Evolutionary conservation across 805 yeast genomes (phyloP).

Genomic region (Komagataella kurtzmanii): DNA sequence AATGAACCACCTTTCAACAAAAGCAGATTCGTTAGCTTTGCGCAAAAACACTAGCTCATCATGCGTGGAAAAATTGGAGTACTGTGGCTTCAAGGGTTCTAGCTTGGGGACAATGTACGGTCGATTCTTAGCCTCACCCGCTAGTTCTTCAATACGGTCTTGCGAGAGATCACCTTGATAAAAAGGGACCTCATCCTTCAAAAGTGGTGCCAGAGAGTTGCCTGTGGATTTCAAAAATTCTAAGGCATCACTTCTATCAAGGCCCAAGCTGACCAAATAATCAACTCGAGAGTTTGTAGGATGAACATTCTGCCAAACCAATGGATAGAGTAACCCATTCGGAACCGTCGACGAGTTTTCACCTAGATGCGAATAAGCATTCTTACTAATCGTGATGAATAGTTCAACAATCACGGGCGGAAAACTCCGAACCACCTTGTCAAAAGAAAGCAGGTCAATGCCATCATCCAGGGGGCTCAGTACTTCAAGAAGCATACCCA

Average conservation of each 20-base stretch:
- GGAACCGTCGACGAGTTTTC: constrained; percentile 19
- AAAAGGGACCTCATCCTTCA: constrained; percentile 6
- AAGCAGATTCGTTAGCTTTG: constrained; percentile 19
- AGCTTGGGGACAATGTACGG: constrained; percentile 14
- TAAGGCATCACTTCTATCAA: constrained; percentile 18
- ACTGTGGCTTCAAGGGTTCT: constrained; percentile 23
- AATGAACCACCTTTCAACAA: constrained; percentile 27
- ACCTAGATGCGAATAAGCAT: constrained; percentile 23
- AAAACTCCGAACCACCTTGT: constrained; percentile 10
- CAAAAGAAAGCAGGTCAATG: constrained; percentile 4
- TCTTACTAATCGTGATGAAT: constrained; percentile 27
- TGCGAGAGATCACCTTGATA: constrained; percentile 13
- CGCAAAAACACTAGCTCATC: constrained; percentile 27
- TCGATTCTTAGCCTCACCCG: constrained; percentile 6
- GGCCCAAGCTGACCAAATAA: constrained; percentile 17
- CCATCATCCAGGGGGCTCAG: constrained; percentile 13
- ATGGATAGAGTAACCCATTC: constrained; percentile 22
- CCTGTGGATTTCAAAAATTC: constrained; percentile 11
- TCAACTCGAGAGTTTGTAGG: constrained; percentile 23
- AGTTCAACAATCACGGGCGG: constrained; percentile 29
- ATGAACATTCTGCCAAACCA: constrained; percentile 23
- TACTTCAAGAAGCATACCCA: constrained; percentile 23
- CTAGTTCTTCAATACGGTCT: constrained; percentile 17
- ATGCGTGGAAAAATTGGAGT: constrained; percentile 19
- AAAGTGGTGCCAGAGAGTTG: constrained; percentile 10